Percentiles rank a stretch among this genome's conserved stretches.
Conservation (phyloP, 176 grass and related monocot genomes). For the Pontederia paniculata region DNA sequence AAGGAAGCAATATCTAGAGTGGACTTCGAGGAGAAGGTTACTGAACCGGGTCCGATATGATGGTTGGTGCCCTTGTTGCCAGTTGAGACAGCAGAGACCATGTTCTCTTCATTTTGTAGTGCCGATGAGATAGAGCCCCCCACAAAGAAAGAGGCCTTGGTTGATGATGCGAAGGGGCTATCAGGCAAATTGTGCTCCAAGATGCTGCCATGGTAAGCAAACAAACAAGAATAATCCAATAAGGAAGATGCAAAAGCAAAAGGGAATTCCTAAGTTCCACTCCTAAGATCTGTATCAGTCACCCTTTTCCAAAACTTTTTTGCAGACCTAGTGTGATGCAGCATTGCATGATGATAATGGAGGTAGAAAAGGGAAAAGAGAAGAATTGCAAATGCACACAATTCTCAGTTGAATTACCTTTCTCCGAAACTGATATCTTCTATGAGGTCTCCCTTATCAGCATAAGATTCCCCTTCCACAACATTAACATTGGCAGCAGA, state of each 20-base stretch:
- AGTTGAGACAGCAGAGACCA: neutral
- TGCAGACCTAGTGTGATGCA: too few species aligned
- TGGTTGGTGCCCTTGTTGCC: slow-evolving; percentile 19
- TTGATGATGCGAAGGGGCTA: neutral
- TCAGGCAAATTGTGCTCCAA: neutral
- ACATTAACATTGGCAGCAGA: slow-evolving; percentile 14
- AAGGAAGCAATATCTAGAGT: slow-evolving; percentile 47
- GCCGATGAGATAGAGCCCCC: slow-evolving; percentile 1
- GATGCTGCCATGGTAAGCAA: neutral
- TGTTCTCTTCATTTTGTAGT: slow-evolving; percentile 11
- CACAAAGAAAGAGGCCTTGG: neutral
- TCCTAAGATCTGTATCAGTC: neutral
- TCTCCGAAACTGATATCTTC: slow-evolving; percentile 44
- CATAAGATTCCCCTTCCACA: slow-evolving; percentile 36
- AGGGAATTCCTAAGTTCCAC: neutral
- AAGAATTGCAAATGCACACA: too few species aligned
- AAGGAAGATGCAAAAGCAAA: neutral
- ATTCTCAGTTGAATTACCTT: slow-evolving; percentile 37
- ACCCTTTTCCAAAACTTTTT: too few species aligned
- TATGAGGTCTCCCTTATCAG: slow-evolving; percentile 17
- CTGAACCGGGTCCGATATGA: slow-evolving; percentile 25
- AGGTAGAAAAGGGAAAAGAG: too few species aligned
- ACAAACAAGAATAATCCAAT: neutral
- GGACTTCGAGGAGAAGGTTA: slow-evolving; percentile 33
- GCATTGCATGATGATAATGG: too few species aligned